phyloP scores from a whole-genome alignment of 345 rosid species.

The Populus simonii region DNA sequence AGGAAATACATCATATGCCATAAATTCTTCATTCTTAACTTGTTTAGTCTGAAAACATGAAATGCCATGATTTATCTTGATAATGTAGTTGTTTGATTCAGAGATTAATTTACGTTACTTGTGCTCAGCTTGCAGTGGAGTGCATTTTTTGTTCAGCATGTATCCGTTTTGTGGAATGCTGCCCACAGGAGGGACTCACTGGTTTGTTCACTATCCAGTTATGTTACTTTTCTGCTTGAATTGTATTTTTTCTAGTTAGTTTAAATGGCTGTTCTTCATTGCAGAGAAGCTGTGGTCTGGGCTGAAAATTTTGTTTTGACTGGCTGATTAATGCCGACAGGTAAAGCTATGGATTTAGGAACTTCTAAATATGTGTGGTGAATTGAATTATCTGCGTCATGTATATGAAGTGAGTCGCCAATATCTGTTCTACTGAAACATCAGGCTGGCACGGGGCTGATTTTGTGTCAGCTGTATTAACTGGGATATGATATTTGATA shows the following conservation, averaged over 20 bases:
- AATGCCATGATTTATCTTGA: background rate
- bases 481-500: conserved; percentile 3
- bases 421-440: too few relatives aligned
- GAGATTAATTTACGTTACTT: conserved; percentile 19
- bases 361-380: conserved; percentile 14
- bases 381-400: conserved; percentile 5
- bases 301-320: conserved; percentile 95
- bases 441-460: background rate
- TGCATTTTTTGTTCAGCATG: conserved; percentile 99
- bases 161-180: conserved; percentile 94
- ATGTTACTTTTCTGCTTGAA: conserved; percentile 17
- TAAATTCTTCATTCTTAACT: background rate
- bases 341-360: conserved; percentile 41
- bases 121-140: conserved; percentile 93
- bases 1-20: background rate
- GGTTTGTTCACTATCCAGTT: conserved; percentile 49
- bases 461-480: conserved; percentile 1
- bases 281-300: conserved; percentile 99
- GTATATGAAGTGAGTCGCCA: background rate
- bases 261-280: conserved; percentile 24
- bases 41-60: background rate
- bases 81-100: conserved; percentile 4
- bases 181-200: conserved; percentile 97
- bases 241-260: conserved; percentile 13
- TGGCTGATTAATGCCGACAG: conserved; percentile 98